Percentiles rank a stretch among this genome's conserved stretches.
phyloP scores from a whole-genome alignment of 768 basidiomycete genomes.

The Lanmaoa rubissima region DNA sequence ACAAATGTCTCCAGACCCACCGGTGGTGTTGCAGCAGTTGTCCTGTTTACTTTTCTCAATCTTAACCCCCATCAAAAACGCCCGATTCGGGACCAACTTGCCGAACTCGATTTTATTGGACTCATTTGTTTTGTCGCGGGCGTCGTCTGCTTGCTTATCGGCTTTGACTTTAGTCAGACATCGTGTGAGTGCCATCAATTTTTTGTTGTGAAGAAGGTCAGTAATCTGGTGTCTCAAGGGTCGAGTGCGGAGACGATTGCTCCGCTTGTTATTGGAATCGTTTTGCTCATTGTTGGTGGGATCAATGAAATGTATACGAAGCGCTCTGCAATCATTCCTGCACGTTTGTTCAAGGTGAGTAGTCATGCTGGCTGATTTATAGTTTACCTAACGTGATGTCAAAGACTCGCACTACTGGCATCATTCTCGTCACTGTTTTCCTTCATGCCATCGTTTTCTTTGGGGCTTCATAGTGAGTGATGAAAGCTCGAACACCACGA shows the following conservation, averaged over 20 bases:
- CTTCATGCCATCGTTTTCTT: slow-evolving; percentile 68
- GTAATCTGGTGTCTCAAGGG: slow-evolving; percentile 41
- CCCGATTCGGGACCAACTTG: slow-evolving; percentile 54
- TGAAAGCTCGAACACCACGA: not conserved
- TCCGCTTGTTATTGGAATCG: slow-evolving; percentile 56
- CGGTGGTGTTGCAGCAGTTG: slow-evolving; percentile 57
- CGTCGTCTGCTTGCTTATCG: slow-evolving; percentile 66
- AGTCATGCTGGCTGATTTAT: not conserved
- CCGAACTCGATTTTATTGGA: slow-evolving; percentile 72
- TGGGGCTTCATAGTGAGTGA: slow-evolving; percentile 33
- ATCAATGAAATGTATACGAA: slow-evolving; percentile 62
- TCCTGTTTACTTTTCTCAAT: slow-evolving; percentile 74
- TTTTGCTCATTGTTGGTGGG: slow-evolving; percentile 47
- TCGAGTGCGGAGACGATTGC: slow-evolving; percentile 56
- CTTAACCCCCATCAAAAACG: slow-evolving; percentile 71
- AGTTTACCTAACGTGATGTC: not conserved
- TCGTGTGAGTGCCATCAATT: slow-evolving; percentile 47
- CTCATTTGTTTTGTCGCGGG: slow-evolving; percentile 60
- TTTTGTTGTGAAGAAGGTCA: not conserved
- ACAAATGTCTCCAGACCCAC: slow-evolving; percentile 52
- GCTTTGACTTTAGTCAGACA: slow-evolving; percentile 68
- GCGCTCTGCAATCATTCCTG: slow-evolving; percentile 69
- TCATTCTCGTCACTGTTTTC: slow-evolving; percentile 56
- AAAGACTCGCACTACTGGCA: slow-evolving; percentile 70
- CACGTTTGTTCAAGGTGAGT: slow-evolving; percentile 67